phyloP scores from a whole-genome alignment of 306 rosid genomes.

The Purshia tridentata region DNA sequence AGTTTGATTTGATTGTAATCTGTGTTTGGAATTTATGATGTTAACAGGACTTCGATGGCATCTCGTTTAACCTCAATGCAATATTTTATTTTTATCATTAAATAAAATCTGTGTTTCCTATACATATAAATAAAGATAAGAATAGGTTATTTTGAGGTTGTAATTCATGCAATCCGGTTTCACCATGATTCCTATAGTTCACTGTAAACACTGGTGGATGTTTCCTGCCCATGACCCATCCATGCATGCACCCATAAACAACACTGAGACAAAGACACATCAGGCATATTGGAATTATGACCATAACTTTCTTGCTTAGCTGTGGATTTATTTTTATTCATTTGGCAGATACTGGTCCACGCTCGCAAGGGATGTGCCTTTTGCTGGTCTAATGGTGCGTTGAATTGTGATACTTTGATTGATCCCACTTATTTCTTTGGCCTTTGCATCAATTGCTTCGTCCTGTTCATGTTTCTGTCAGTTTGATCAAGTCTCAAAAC shows the following conservation, averaged over 20 bases:
- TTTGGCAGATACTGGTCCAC: constrained; percentile 73
- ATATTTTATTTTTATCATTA: background rate
- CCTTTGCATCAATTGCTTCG: constrained; percentile 10
- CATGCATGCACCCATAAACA: background rate
- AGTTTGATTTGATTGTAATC: background rate
- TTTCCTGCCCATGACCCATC: background rate
- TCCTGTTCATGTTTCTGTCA: background rate
- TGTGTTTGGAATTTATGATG: background rate
- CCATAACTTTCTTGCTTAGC: constrained; percentile 10
- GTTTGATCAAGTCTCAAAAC: background rate
- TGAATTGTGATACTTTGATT: background rate
- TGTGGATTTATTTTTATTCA: constrained; percentile 29
- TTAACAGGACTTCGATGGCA: background rate
- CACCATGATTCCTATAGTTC: background rate
- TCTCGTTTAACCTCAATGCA: background rate
- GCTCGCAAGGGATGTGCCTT: constrained; percentile 90
- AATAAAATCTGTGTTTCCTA: background rate
- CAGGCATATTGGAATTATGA: background rate
- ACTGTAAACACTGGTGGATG: background rate
- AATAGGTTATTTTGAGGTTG: background rate
- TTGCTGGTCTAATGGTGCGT: constrained; percentile 85
- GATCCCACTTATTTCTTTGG: background rate
- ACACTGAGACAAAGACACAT: background rate
- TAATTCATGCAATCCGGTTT: background rate
- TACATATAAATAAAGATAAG: background rate